Evolutionary conservation across 305 asterid species (phyloP).

Genomic region (Solanum hybrid): DNA sequence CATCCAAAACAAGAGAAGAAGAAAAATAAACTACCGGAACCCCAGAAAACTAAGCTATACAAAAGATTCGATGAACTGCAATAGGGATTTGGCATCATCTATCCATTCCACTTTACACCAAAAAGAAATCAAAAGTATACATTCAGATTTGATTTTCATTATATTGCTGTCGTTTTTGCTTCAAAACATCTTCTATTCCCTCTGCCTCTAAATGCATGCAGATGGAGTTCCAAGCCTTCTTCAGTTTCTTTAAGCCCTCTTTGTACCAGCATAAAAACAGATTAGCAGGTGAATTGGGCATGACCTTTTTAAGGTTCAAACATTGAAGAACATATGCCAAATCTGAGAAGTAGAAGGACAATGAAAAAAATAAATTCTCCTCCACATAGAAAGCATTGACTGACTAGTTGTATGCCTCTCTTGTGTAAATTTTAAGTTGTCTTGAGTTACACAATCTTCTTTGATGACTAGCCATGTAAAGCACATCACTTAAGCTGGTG

Average conservation of each 20-base stretch:
- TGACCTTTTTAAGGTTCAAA: not conserved
- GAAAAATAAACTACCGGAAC: not conserved
- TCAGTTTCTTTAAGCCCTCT: not conserved
- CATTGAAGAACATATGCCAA: not conserved
- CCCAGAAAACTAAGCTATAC: not conserved
- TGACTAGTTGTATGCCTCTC: not conserved
- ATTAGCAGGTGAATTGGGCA: not conserved
- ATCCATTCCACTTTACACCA: not conserved
- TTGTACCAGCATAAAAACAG: not conserved
- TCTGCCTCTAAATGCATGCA: not conserved
- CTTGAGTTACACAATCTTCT: not conserved
- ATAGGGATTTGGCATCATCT: not conserved
- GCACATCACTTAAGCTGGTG: not conserved
- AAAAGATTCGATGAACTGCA: not conserved
- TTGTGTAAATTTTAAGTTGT: not conserved
- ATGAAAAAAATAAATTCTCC: not conserved
- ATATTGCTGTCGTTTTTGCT: not conserved
- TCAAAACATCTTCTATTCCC: not conserved
- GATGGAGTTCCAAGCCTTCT: not conserved
- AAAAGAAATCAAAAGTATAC: not conserved
- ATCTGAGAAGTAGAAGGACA: not conserved
- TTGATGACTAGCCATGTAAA: not conserved
- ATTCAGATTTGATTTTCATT: not conserved
- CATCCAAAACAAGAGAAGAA: not conserved
- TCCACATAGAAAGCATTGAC: not conserved